Percentiles rank a stretch among this genome's conserved stretches.
Conservation (phyloP, 257 asterid species). For the Solanum appendiculatum region DNA sequence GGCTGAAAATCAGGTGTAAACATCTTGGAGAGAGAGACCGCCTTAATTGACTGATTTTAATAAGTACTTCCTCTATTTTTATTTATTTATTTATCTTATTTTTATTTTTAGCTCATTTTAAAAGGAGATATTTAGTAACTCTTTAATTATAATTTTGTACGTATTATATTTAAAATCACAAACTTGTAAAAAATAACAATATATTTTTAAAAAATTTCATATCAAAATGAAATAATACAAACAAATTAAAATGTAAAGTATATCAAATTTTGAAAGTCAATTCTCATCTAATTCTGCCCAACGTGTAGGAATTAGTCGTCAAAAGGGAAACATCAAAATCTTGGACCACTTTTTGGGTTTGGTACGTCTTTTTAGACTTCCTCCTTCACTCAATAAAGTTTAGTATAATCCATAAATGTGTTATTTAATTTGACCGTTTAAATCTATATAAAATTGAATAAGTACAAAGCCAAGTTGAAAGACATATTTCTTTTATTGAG, state of each 20-base stretch:
- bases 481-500: not conserved
- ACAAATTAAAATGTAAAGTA: not conserved
- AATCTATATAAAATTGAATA: too few relatives aligned
- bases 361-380: not conserved
- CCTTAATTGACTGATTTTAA: conserved; percentile 27
- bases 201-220: too few relatives aligned
- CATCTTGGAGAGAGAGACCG: conserved; percentile 9
- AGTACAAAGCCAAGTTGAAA: too few relatives aligned
- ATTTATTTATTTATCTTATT: too few relatives aligned
- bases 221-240: too few relatives aligned
- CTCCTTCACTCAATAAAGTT: not conserved
- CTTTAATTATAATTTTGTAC: too few relatives aligned
- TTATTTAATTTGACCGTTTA: too few relatives aligned
- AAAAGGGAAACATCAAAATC: not conserved
- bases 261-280: conserved; percentile 22
- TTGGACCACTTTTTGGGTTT: conserved; percentile 12
- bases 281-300: conserved; percentile 1
- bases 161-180: too few relatives aligned
- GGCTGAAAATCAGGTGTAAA: conserved; percentile 9
- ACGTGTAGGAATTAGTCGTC: not conserved
- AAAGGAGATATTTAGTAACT: not conserved
- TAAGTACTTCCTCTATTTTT: not conserved
- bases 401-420: too few relatives aligned
- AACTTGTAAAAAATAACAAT: too few relatives aligned
- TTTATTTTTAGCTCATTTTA: not conserved